phyloP scores from a whole-genome alignment of 345 rosid species.

The Theobroma cacao region DNA sequence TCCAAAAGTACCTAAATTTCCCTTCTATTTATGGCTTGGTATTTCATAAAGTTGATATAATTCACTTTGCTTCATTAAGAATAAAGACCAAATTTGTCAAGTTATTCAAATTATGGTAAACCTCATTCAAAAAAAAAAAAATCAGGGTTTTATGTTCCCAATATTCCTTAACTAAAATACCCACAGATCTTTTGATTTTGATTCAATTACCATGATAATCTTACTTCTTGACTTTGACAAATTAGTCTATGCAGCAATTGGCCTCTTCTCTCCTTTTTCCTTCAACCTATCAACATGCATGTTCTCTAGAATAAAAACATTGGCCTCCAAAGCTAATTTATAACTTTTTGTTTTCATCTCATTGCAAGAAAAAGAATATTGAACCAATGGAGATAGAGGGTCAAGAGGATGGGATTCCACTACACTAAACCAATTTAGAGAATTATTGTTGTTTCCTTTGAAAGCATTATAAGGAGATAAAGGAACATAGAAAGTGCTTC shows the following conservation, averaged over 20 bases:
- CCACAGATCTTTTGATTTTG: not conserved
- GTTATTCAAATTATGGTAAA: not conserved
- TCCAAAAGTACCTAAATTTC: not conserved
- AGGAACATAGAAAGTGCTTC: not conserved
- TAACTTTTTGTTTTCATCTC: not conserved
- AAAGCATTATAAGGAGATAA: not conserved
- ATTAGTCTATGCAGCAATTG: not conserved
- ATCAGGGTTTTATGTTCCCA: no score
- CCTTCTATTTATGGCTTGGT: not conserved
- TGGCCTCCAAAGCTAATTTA: not conserved
- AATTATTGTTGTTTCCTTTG: not conserved
- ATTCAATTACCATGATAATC: no score
- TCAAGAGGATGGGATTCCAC: conserved; percentile 20
- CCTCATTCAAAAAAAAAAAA: not conserved
- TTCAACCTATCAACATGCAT: not conserved
- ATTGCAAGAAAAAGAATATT: not conserved
- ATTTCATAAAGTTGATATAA: not conserved
- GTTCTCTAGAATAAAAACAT: not conserved
- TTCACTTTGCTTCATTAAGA: not conserved
- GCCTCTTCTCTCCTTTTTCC: not conserved
- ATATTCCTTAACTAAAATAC: not conserved
- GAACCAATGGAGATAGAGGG: conserved; percentile 19
- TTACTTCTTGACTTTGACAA: not conserved
- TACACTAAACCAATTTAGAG: not conserved
- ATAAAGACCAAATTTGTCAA: not conserved